Evolutionary conservation across 257 asterid species (phyloP).

Genomic region (Voacanga thouarsii): DNA sequence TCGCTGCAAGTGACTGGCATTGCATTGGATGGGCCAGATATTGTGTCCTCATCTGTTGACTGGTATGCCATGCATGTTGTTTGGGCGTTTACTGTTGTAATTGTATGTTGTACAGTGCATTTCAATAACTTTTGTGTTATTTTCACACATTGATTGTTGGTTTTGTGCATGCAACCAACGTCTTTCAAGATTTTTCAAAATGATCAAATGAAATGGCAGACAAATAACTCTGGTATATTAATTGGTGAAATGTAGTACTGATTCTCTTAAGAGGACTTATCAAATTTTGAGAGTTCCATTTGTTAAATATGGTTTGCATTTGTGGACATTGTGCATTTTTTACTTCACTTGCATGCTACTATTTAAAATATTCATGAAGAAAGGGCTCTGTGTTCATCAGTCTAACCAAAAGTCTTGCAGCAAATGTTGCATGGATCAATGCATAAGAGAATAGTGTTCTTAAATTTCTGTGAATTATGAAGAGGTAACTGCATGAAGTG

Average conservation of each 20-base stretch:
- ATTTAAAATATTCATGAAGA: background rate
- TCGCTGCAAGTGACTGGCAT: conserved; percentile 78
- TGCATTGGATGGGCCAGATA: conserved; percentile 73
- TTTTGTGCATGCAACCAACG: background rate
- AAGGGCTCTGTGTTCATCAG: background rate
- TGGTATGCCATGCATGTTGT: conserved; percentile 45
- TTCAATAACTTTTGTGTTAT: background rate
- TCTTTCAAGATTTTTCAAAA: background rate
- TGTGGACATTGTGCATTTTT: background rate
- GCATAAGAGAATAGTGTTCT: background rate
- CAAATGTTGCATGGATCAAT: background rate
- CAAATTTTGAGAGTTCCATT: conserved; percentile 1
- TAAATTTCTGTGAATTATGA: background rate
- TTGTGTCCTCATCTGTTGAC: conserved; percentile 78
- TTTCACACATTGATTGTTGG: background rate
- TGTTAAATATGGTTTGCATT: conserved; percentile 3
- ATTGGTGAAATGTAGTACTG: background rate
- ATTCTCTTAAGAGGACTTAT: background rate
- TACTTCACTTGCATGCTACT: background rate
- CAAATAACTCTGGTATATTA: background rate
- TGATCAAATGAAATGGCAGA: background rate
- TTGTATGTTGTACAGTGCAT: background rate
- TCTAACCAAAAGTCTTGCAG: background rate
- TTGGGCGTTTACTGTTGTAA: conserved; percentile 4
- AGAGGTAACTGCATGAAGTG: background rate